Evolutionary conservation across 768 basidiomycete genomes (phyloP).

Genomic region (Leccinum disarticulatum): DNA sequence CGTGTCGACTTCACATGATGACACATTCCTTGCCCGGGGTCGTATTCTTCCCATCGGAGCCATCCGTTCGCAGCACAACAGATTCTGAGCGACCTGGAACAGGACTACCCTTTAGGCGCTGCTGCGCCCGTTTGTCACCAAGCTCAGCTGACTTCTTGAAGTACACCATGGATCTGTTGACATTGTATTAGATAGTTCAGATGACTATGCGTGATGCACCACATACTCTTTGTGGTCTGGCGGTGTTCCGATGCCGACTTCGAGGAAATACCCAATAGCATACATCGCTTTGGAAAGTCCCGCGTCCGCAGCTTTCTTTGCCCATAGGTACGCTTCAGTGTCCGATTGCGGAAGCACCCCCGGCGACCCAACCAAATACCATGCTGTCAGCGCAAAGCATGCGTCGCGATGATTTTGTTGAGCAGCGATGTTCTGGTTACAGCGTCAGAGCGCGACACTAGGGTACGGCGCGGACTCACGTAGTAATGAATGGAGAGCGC

Average conservation of each 20-base stretch:
- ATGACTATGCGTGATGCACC: constrained; percentile 7
- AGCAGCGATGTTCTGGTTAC: constrained; percentile 89
- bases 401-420: constrained; percentile 97
- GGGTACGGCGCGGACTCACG: constrained; percentile 50
- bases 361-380: constrained; percentile 98
- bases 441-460: constrained; percentile 15
- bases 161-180: constrained; percentile 64
- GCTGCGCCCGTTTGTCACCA: constrained; percentile 90
- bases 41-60: constrained; percentile 47
- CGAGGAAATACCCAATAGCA: constrained; percentile 95
- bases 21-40: constrained; percentile 74
- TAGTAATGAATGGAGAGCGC: constrained; percentile 99
- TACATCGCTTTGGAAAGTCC: constrained; percentile 97
- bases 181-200: background rate
- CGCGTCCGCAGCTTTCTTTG: constrained; percentile 89
- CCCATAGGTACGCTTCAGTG: constrained; percentile 97
- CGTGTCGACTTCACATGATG: constrained; percentile 62
- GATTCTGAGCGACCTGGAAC: constrained; percentile 61
- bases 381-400: constrained; percentile 96
- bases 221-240: constrained; percentile 67
- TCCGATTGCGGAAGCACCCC: constrained; percentile 98
- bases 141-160: constrained; percentile 90
- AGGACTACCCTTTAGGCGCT: constrained; percentile 69
- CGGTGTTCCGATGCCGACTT: constrained; percentile 87
- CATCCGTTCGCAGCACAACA: constrained; percentile 55